Percentiles rank a stretch among this genome's conserved stretches.
Conservation (phyloP, 805 yeast species). For the Ascoidea asiatica region DNA sequence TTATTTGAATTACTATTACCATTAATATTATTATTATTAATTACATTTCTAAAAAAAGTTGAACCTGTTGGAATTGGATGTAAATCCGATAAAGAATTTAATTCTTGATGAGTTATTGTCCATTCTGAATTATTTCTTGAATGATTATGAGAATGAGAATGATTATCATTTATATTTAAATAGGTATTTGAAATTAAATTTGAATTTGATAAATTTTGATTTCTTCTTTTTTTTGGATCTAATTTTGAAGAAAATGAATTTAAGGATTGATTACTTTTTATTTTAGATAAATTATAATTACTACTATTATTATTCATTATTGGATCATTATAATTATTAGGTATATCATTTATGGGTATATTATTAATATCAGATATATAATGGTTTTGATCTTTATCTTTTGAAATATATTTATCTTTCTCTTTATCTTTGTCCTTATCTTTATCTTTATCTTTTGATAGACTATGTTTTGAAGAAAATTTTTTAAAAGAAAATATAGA, state of each 20-base stretch:
- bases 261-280: not conserved
- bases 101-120: slow-evolving; percentile 7
- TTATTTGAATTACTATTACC: not conserved
- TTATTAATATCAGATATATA: no score
- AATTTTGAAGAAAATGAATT: not conserved
- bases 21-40: not conserved
- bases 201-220: no score
- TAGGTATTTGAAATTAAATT: no score
- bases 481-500: no score
- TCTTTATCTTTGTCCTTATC: no score
- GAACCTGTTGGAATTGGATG: slow-evolving; percentile 9
- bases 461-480: no score
- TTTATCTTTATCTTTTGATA: no score
- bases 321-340: no score
- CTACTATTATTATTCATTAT: not conserved
- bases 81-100: slow-evolving; percentile 10
- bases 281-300: not conserved
- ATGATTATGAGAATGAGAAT: not conserved
- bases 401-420: no score
- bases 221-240: not conserved
- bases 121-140: not conserved
- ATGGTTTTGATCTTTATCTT: no score
- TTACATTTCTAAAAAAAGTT: not conserved
- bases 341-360: no score
- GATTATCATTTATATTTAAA: no score